These are phyloP conservation scores for Backusella mclennaniae DNA, from an alignment of 192 early-diverging fungal species.

Conservation along the genomic window DNA sequence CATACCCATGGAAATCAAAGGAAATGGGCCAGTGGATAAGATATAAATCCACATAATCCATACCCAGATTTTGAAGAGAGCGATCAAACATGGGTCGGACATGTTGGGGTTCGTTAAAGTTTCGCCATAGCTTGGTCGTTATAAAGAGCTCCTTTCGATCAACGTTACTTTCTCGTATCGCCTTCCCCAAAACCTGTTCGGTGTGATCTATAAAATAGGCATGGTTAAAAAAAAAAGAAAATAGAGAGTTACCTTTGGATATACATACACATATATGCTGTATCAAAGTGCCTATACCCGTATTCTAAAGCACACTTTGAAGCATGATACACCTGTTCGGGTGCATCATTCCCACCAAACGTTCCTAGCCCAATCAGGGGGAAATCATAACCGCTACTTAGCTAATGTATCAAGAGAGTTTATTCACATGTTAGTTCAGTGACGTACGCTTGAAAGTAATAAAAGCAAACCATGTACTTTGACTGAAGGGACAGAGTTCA, in stretches of 20 bases:
- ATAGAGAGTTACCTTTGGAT: background rate
- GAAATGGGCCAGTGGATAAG: slow-evolving; percentile 75
- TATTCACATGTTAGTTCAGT: background rate
- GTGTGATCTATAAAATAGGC: slow-evolving; percentile 5
- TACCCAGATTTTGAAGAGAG: slow-evolving; percentile 51
- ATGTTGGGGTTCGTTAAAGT: slow-evolving; percentile 47
- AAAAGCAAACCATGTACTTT: background rate
- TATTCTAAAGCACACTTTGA: slow-evolving; percentile 19
- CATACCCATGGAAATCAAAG: slow-evolving; percentile 32
- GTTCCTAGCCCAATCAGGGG: slow-evolving; percentile 31
- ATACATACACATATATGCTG: slow-evolving; percentile 24
- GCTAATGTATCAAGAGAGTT: background rate
- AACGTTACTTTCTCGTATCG: slow-evolving; percentile 49
- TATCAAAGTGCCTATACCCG: slow-evolving; percentile 32
- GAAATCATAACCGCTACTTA: slow-evolving; percentile 28
- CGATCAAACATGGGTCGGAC: slow-evolving; percentile 46
- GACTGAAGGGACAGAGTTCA: background rate
- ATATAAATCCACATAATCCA: slow-evolving; percentile 69
- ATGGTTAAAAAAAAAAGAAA: background rate
- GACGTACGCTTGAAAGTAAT: background rate
- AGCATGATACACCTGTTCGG: slow-evolving; percentile 24
- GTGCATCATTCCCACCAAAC: slow-evolving; percentile 28
- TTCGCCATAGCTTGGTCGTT: slow-evolving; percentile 69
- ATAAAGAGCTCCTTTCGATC: slow-evolving; percentile 73
- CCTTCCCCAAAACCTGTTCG: slow-evolving; percentile 49